Base-by-base conservation (phyloP, 768 basidiomycete genomes). In the Kwoniella sp. region DNA sequence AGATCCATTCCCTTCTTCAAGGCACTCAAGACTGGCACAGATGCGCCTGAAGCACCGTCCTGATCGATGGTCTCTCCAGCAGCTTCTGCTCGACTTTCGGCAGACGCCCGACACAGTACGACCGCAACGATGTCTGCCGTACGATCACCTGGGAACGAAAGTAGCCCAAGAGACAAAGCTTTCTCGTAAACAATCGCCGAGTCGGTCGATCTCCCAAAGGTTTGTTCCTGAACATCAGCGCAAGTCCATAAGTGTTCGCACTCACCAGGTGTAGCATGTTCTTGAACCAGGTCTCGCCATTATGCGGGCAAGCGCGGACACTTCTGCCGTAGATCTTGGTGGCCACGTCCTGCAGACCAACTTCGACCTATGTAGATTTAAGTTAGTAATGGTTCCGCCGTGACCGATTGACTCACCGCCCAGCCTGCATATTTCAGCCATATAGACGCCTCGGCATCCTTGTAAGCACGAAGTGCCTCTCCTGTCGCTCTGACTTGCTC, bases 271-370 rank as follows among this genome's bases (percentile, higher is more conserved):
- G 48, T 4, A 41, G 38, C 20, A 76, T 30, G 2, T 70, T 50
- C 2, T 55, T 22, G 17, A 56, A 55, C 79, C 79, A 81, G 12
- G 67, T 26, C 23, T 63, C 56, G 1, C 70, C 74, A 45, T 58
- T 72, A 4, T 67, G 56, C 30, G 79, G 75, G 58, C 79, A 81
- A 13, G 76, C 78, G 56, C 79, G 56, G 4, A 63, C 60, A 1
- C 69, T 71, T 48, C 75, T 55, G 2, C 22, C 2, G 13, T 52
- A 13, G 20, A 73, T 62, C 8, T 61, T 58, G 22, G 54, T 34
- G 8, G 60, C 66, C 3, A 61, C 61, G 37, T 63, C 61, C 22
- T 17, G 37, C 0, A 38, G 34, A 41, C 45, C 60, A 26, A 37
- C 47, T 8, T 66, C 59, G 30, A 48, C 60, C 62, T 65, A 28